phyloP scores from a whole-genome alignment of 2,329 filamentous ascomycete species.

The Fusarium sp. region DNA sequence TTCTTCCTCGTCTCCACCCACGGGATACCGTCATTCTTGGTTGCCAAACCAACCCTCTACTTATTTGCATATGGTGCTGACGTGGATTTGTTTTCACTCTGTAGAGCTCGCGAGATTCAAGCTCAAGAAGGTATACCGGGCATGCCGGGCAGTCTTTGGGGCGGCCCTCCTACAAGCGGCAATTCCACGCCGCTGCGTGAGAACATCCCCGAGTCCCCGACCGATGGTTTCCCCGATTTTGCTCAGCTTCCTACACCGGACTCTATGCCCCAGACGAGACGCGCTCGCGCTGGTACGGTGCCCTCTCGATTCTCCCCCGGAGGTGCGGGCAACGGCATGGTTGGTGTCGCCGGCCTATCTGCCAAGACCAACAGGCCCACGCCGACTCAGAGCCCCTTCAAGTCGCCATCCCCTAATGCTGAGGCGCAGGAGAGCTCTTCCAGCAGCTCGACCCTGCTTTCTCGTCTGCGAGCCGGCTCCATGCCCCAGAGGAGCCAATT shows the following conservation, averaged over 20 bases:
- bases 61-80: constrained; percentile 24
- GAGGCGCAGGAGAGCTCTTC: constrained; percentile 64
- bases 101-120: constrained; percentile 95
- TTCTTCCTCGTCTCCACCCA: not conserved
- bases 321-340: constrained; percentile 72
- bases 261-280: constrained; percentile 77
- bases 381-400: constrained; percentile 88
- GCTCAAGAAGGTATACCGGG: constrained; percentile 89
- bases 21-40: constrained; percentile 30
- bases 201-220: constrained; percentile 97
- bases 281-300: constrained; percentile 94
- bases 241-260: constrained; percentile 78
- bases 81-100: constrained; percentile 21
- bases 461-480: constrained; percentile 89
- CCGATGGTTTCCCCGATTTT: constrained; percentile 95
- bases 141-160: constrained; percentile 83
- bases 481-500: constrained; percentile 91
- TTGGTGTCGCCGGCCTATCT: constrained; percentile 70
- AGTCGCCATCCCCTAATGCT: constrained; percentile 73
- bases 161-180: constrained; percentile 94
- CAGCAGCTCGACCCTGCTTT: constrained; percentile 81
- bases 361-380: constrained; percentile 88
- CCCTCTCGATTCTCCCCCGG: constrained; percentile 92
- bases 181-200: constrained; percentile 96
- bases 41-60: not conserved